Base-by-base conservation (phyloP, 2,329 filamentous ascomycete genomes). In the Simplicillium aogashimaense region DNA sequence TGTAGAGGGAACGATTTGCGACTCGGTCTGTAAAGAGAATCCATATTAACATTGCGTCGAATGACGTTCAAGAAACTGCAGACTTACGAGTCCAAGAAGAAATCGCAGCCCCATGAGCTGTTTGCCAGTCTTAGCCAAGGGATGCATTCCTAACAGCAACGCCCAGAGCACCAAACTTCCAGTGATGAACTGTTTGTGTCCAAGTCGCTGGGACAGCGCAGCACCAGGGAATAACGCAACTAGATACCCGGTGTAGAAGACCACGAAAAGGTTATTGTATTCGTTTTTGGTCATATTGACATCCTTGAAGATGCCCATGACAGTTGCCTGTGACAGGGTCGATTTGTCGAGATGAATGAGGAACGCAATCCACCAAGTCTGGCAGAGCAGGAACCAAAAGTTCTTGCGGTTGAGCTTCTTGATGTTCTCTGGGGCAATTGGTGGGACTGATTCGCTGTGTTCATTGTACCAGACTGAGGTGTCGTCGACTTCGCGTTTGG, bases 1-100 rank as follows among this genome's bases (percentile, higher is more conserved):
- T n/a, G 49, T 53, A n/a, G 47, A 51, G 3, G 49, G 51, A 1
- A 55, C 47, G 28, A 52, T 53, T 29, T 54, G 52, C 2, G 50
- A 52, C 38, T 54, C 49, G 16, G 52, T 52, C 52, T 54, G 29
- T 10, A 15, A 29, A 11, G 17, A 25, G 10, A 29, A 40, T 20
- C 39, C 30, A 10, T 8, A 12, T 11, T 16, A 28, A 14, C 12
- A 29, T 3, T 7, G 34, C 15, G 36, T 7, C 16, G 29, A 30
- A 32, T 17, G 18, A 33, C 14, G 29, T 18, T 28, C 29, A 11
- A 14, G 7, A 14, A 14, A 18, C 12, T 30, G 12, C n/a, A 29
- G 7, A 44, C 47, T 25, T 28, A 46, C 50, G 47, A 52, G 48
- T 33, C 50, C 50, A n/a, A 52, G 44, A 8, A 50, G 29, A 14